Conservation (phyloP, 106 monocot genomes). For the Dendrobium officinale region DNA sequence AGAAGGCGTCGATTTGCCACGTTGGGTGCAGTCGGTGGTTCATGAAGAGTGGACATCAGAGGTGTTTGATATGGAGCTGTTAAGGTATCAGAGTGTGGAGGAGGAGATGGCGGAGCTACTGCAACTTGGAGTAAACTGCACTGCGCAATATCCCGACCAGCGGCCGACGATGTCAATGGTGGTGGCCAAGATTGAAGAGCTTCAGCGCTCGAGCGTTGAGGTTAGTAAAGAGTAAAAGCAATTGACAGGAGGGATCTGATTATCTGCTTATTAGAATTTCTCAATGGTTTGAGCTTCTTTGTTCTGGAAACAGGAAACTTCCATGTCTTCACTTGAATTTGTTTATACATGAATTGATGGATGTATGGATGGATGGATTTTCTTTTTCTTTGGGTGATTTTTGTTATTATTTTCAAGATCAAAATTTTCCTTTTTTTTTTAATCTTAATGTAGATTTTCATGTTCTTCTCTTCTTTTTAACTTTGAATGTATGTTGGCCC, state of each 20-base stretch:
- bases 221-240: not conserved
- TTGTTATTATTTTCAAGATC: too few relatives aligned
- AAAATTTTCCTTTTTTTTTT: too few relatives aligned
- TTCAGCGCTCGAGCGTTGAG: conserved; percentile 16
- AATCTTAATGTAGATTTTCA: too few relatives aligned
- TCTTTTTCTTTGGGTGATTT: too few relatives aligned
- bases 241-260: not conserved
- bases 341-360: too few relatives aligned
- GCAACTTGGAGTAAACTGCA: conserved; percentile 70
- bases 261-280: too few relatives aligned
- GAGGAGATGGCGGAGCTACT: conserved; percentile 76
- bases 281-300: too few relatives aligned
- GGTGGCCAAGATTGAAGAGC: conserved; percentile 45
- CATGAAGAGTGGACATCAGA: conserved; percentile 72
- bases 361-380: too few relatives aligned
- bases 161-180: conserved; percentile 67
- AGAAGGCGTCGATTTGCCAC: conserved; percentile 70
- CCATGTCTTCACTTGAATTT: too few relatives aligned
- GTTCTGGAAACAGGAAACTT: too few relatives aligned
- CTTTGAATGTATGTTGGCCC: too few relatives aligned
- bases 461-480: too few relatives aligned
- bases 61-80: conserved; percentile 71
- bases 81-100: conserved; percentile 45
- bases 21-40: conserved; percentile 76
- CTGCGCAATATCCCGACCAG: conserved; percentile 43